A percentile compares a stretch with the other conserved stretches of the same genome.
These are phyloP conservation scores for Drechmeria coniospora DNA, from an alignment of 2,329 filamentous ascomycete species.

Conservation along the genomic window DNA sequence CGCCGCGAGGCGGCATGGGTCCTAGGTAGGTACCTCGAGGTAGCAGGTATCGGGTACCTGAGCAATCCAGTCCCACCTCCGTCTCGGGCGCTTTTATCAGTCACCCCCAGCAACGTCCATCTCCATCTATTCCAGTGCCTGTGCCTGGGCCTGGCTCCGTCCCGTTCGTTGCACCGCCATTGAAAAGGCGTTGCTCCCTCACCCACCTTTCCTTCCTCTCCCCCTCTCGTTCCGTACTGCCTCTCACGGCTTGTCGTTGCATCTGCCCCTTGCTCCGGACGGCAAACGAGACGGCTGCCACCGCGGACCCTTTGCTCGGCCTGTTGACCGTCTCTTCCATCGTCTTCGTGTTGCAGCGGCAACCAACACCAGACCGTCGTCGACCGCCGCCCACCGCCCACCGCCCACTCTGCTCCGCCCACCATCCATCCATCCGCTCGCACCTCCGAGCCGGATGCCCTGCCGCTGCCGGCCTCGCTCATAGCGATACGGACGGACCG, in stretches of 20 bases:
- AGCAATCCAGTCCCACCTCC: slow-evolving; percentile 1
- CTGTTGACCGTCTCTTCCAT: not conserved
- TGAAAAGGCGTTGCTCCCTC: slow-evolving; percentile 25
- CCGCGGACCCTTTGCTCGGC: too few species aligned
- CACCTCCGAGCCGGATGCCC: too few species aligned
- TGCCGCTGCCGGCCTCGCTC: not conserved
- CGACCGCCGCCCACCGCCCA: too few species aligned
- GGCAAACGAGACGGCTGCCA: not conserved
- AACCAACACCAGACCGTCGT: too few species aligned
- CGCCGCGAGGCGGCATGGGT: too few species aligned
- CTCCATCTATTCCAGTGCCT: slow-evolving; percentile 12
- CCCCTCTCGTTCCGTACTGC: slow-evolving; percentile 4
- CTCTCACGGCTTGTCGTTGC: too few species aligned
- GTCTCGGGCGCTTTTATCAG: slow-evolving; percentile 7
- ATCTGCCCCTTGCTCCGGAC: not conserved
- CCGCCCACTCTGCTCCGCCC: too few species aligned
- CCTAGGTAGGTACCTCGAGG: too few species aligned
- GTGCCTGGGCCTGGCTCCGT: slow-evolving; percentile 6
- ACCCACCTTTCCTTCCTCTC: slow-evolving; percentile 10
- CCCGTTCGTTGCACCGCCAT: slow-evolving; percentile 15
- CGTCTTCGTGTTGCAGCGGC: not conserved
- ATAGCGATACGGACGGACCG: too few species aligned
- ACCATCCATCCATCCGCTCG: too few species aligned
- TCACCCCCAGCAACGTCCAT: slow-evolving; percentile 17
- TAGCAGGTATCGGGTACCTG: too few species aligned